Base-by-base conservation (phyloP, 2,329 filamentous ascomycete species). In the Penicillium janthinellum region DNA sequence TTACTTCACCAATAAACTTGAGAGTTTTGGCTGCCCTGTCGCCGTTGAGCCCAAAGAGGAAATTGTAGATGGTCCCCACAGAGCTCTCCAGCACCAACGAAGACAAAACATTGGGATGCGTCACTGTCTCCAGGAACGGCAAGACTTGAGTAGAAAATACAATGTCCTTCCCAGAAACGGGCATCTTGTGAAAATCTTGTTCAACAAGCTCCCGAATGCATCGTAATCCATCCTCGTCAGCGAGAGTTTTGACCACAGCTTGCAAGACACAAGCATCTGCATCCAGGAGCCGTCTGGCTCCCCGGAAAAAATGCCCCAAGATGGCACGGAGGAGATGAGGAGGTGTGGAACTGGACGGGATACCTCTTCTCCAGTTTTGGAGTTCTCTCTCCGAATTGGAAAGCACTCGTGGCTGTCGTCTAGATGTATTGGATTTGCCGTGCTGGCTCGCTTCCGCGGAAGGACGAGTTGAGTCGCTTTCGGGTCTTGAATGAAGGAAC, bases 41-140 rank as follows among this genome's bases (percentile, higher is more conserved):
- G 39, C 39, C 39, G 39, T 42, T 42, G 39, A 42, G 39, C 8
- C 39, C 39, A 8, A 22, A 42, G 39, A 42, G 39, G 1, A 22
- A n/a, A 42, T 42, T 42, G 17, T 42, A 42, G 17, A 42, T 20
- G 8, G 39, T 42, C 20, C 17, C 39, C 39, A 42, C n/a, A 12
- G 39, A 12, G 39, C 17, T 12, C 17, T 42, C 39, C 4, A 42
- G 39, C 17, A 42, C 39, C 39, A 20, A 22, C 2, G 39, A 42
- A 17, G 17, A 42, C 39, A 79, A 63, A 1, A 82, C 72, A 39
- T 77, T 71, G 0, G 73, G 68, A 60, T 81, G 70, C 1, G 79
- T 75, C 31, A 83, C 70, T 5, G 72, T 75, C 49, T 72, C 65
- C 38, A 81, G 69, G 53, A 83, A 77, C 0, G 79, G 79, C 12